Conservation (phyloP, 2,329 filamentous ascomycete species). For the Aspergillus ochraceus region DNA sequence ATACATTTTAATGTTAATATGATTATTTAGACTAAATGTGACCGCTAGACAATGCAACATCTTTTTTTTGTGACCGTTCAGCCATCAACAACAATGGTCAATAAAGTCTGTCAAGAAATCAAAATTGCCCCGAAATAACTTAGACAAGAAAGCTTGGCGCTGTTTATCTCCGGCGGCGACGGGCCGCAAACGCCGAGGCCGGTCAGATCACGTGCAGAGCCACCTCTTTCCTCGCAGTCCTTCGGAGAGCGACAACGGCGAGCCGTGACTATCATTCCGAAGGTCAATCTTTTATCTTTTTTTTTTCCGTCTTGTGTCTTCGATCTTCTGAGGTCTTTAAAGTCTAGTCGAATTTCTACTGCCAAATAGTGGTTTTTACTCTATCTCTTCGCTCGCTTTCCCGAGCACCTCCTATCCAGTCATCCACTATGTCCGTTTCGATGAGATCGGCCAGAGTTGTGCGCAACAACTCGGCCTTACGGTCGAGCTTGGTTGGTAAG, state of each 20-base stretch:
- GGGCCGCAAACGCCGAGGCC: conserved; percentile 10
- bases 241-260: conserved; percentile 11
- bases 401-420: conserved; percentile 25
- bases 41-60: neutral
- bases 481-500: conserved; percentile 32
- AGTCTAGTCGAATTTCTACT: neutral
- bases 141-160: conserved; percentile 4
- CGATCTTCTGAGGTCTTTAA: neutral
- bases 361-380: conserved; percentile 14
- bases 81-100: neutral
- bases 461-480: conserved; percentile 35
- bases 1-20: neutral
- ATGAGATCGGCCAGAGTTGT: conserved; percentile 42
- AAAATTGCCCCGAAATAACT: neutral
- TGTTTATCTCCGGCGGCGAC: conserved; percentile 13
- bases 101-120: neutral
- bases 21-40: neutral
- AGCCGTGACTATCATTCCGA: conserved; percentile 10
- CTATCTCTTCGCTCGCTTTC: conserved; percentile 20
- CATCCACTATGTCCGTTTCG: conserved; percentile 38
- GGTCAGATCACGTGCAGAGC: conserved; percentile 17
- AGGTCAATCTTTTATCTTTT: neutral
- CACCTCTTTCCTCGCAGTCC: conserved; percentile 14
- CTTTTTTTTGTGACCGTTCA: neutral
- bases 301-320: neutral